A percentile compares a stretch with the other conserved stretches of the same genome.
Evolutionary conservation across 2,329 filamentous ascomycete species (phyloP).

Genomic region (Diaporthe velutina): DNA sequence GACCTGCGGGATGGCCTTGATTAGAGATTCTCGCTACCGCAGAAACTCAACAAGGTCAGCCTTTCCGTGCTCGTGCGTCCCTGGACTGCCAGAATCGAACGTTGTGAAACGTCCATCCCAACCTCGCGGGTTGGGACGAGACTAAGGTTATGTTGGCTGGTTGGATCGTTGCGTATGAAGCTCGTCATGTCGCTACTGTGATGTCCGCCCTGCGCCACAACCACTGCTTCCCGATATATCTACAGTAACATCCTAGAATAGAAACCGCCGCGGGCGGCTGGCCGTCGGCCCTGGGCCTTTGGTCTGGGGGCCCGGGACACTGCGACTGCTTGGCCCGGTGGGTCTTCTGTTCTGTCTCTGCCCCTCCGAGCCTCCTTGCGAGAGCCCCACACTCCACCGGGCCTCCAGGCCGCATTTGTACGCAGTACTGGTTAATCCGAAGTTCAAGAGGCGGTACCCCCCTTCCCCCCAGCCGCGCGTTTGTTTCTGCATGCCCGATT

Average conservation of each 20-base stretch:
- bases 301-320: neutral
- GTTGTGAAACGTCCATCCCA: neutral
- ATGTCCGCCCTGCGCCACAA: slow-evolving; percentile 2
- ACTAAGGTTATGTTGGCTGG: neutral
- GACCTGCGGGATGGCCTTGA: slow-evolving; percentile 20
- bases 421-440: neutral
- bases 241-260: neutral
- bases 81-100: neutral
- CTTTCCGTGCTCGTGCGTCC: neutral
- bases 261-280: neutral
- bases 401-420: neutral
- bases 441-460: neutral
- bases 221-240: slow-evolving; percentile 7
- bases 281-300: slow-evolving; percentile 6
- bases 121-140: neutral
- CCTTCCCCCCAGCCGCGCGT: slow-evolving; percentile 18
- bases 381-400: neutral
- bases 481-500: neutral
- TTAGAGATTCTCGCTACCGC: slow-evolving; percentile 17
- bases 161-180: neutral
- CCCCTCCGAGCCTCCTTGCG: neutral
- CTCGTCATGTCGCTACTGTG: slow-evolving; percentile 2
- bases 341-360: neutral
- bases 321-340: slow-evolving; percentile 8
- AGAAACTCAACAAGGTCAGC: neutral